Evolutionary conservation across 805 yeast genomes (phyloP), one percentile per base, ranked within the genome.

Genomic region (Cyberlindnera americana): DNA sequence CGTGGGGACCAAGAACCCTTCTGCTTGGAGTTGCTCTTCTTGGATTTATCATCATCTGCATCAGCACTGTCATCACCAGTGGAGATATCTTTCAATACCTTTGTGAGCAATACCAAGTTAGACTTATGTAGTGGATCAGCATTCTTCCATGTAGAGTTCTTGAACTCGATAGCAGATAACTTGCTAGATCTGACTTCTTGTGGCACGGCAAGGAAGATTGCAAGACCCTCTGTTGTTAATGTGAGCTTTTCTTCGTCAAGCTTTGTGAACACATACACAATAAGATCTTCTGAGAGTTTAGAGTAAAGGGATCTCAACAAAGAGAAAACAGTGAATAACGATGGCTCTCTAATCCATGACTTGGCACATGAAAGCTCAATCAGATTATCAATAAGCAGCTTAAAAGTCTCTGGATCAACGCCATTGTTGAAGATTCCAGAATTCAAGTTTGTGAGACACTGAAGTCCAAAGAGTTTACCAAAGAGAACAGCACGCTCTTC

Each of bases 261-360:
- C 31, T 64, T 53, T 12, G 60, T 54, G 37, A 85, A 60, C 2
- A 75, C 49, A 4, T 57, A 49, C 5, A 48, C 35, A 2, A 59
- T 38, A 12, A 51, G 43, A 2, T 50, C 50, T 2, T 47, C 44
- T 2, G 41, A 19, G 9, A 50, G 59, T 27, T 43, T 55, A 9
- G 50, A 57, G 32, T 46, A 30, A 8, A 57, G 37, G 36, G 54
- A 56, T 36, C 49, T 50, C n/a, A 77, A 49, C 3, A 83, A 69
- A 37, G 75, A 79, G 49, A 73, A 77, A 33, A 90, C 65, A 1
- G 95, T 83, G 54, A 71, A 85, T 52, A 85, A 69, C 29, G 87
- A 71, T 4, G 95, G 78, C 61, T 91, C 96, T 44, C 95, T 69
- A 29, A 90, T 73, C 97, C 97, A 90, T 1, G 85, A 75, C 58